Evolutionary conservation across 2,329 filamentous ascomycete species (phyloP).

Genomic region (Berkeleyomyces rouxiae): DNA sequence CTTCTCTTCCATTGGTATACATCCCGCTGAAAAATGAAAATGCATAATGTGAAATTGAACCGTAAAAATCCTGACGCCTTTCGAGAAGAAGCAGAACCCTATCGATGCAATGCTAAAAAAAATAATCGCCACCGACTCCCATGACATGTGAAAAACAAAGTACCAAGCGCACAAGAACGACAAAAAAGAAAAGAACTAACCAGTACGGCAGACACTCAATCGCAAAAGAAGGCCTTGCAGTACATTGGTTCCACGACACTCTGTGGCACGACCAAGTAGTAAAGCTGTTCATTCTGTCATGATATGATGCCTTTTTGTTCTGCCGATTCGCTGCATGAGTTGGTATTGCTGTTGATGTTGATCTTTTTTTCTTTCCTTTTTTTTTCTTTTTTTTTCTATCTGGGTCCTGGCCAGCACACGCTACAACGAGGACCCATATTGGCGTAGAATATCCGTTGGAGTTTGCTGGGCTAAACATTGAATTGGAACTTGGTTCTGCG

Average conservation of each 20-base stretch:
- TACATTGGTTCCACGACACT: neutral
- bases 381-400: neutral
- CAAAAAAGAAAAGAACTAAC: constrained; percentile 1
- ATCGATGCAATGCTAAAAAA: constrained; percentile 13
- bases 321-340: neutral
- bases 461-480: neutral
- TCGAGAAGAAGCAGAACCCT: constrained; percentile 12
- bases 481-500: neutral
- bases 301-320: neutral
- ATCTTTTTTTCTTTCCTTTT: neutral
- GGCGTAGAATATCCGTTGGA: neutral
- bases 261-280: neutral
- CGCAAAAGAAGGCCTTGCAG: neutral
- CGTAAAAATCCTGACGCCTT: constrained; percentile 13
- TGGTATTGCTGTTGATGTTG: neutral
- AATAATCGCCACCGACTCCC: constrained; percentile 13
- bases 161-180: constrained; percentile 11
- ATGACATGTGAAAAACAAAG: constrained; percentile 11
- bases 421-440: neutral
- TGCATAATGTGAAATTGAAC: constrained; percentile 10
- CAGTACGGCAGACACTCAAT: neutral
- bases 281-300: neutral
- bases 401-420: constrained; percentile 1
- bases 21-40: constrained; percentile 7
- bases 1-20: constrained; percentile 4